phyloP scores from a whole-genome alignment of 164 flowering plant genomes.

The Vitis rotundifolia region DNA sequence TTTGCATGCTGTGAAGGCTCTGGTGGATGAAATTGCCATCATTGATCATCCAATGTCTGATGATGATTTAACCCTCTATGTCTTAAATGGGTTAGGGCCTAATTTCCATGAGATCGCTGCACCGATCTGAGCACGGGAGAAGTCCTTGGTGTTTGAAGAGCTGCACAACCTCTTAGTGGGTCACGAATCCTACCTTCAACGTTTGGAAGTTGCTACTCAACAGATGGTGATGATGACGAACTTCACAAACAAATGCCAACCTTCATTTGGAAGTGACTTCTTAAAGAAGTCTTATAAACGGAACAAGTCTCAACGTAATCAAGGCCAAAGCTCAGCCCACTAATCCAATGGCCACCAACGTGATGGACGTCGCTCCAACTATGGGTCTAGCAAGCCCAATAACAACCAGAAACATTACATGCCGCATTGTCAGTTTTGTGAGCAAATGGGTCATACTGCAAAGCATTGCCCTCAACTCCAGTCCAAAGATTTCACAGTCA shows the following conservation, averaged over 20 bases:
- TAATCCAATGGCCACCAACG: background rate
- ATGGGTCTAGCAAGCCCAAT: background rate
- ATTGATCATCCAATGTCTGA: too few species aligned
- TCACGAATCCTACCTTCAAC: background rate
- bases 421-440: background rate
- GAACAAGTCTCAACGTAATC: too few species aligned
- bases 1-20: background rate
- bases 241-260: background rate
- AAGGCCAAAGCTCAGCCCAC: too few species aligned
- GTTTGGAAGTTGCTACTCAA: background rate
- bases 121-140: background rate
- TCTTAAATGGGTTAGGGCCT: background rate
- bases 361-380: background rate
- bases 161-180: constrained; percentile 1
- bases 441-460: too few species aligned
- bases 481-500: too few species aligned
- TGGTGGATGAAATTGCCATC: background rate
- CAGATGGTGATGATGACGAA: background rate
- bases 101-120: background rate
- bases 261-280: too few species aligned
- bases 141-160: background rate
- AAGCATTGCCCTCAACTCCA: too few species aligned
- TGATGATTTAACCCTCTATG: too few species aligned
- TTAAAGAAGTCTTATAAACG: too few species aligned
- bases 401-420: too few species aligned